These are phyloP conservation scores for Crithidia sp. DNA, from an alignment of 208 protist genomes.

Conservation along the genomic window DNA sequence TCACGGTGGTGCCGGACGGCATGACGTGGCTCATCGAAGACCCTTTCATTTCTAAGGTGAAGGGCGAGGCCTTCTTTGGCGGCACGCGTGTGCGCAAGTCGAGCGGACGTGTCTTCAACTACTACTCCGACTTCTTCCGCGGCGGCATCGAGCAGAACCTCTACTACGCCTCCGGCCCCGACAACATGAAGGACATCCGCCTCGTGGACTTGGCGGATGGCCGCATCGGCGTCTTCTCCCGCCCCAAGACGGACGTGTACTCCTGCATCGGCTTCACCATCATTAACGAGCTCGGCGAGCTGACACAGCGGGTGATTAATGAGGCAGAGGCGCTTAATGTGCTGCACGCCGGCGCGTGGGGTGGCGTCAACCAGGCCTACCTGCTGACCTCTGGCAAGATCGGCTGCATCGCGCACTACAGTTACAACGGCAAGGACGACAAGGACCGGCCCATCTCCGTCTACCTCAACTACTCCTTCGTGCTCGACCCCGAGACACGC, in stretches of 20 bases:
- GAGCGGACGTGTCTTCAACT: conserved; percentile 40
- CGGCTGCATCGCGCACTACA: conserved; percentile 76
- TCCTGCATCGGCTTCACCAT: conserved; percentile 67
- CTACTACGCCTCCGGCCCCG: conserved; percentile 54
- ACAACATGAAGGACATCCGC: conserved; percentile 70
- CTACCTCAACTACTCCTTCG: conserved; percentile 71
- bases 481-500: conserved; percentile 56
- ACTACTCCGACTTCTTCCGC: conserved; percentile 67
- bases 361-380: conserved; percentile 72
- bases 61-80: conserved; percentile 57
- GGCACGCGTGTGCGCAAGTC: conserved; percentile 57
- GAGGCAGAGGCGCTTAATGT: conserved; percentile 60
- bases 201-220: conserved; percentile 48
- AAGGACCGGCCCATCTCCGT: conserved; percentile 44
- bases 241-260: conserved; percentile 52
- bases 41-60: conserved; percentile 52
- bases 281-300: conserved; percentile 51
- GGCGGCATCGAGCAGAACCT: conserved; percentile 44
- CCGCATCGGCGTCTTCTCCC: conserved; percentile 68
- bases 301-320: conserved; percentile 52
- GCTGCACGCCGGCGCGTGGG: conserved; percentile 61
- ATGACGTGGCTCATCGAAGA: conserved; percentile 66
- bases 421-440: conserved; percentile 56
- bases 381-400: conserved; percentile 60
- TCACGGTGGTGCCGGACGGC: conserved; percentile 39